Percentiles rank a stretch among this genome's conserved stretches.
phyloP scores from a whole-genome alignment of 768 basidiomycete genomes.

The Favolaschia claudopus region DNA sequence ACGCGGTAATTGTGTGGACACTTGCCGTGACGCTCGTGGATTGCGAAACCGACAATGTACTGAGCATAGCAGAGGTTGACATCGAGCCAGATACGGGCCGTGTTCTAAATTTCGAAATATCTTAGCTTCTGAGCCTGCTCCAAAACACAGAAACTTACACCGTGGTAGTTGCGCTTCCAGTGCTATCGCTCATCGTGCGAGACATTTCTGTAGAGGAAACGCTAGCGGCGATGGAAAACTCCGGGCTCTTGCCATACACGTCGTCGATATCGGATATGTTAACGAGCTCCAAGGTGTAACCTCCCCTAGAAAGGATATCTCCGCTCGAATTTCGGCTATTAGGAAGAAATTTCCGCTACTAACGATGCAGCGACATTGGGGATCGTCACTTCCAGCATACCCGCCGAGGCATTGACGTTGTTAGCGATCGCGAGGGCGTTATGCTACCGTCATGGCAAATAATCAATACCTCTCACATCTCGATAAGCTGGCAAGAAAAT shows the following conservation, averaged over 20 bases:
- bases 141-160: too few relatives aligned
- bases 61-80: too few relatives aligned
- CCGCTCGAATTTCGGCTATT: neutral
- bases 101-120: too few relatives aligned
- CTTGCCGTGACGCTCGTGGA: too few relatives aligned
- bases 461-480: too few relatives aligned
- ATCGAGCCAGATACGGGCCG: too few relatives aligned
- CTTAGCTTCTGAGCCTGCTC: too few relatives aligned
- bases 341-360: neutral
- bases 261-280: constrained; percentile 20
- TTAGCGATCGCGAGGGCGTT: constrained; percentile 17
- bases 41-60: too few relatives aligned
- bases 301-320: constrained; percentile 1
- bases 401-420: constrained; percentile 11
- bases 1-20: too few relatives aligned
- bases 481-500: too few relatives aligned
- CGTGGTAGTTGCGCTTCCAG: neutral
- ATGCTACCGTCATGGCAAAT: constrained; percentile 1
- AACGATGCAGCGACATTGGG: constrained; percentile 5
- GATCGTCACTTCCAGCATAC: neutral
- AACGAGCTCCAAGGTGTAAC: constrained; percentile 23
- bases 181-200: neutral
- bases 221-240: constrained; percentile 15
- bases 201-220: neutral
- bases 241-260: constrained; percentile 5